Percentiles rank a stretch among this genome's conserved stretches.
Conservation (phyloP, 78 protist genomes). For the Monosiga brevicollis region DNA sequence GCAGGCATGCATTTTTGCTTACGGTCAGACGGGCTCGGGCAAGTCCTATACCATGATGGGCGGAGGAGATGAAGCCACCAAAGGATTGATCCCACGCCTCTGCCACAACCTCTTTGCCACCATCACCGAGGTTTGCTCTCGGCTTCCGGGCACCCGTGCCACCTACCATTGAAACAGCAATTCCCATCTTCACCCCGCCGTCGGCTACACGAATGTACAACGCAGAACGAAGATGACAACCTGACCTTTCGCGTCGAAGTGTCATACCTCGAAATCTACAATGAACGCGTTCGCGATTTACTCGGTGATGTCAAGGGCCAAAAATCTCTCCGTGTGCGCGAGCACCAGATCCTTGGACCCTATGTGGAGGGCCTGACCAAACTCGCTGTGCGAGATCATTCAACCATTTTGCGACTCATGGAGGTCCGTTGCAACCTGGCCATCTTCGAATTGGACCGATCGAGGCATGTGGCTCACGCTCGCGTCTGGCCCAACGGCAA, state of each 20-base stretch:
- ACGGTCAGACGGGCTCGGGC: conserved; percentile 67
- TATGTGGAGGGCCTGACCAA: conserved; percentile 63
- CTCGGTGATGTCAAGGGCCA: conserved; percentile 10
- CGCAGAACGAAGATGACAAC: not conserved
- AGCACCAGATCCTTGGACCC: conserved; percentile 65
- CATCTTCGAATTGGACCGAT: too few species aligned
- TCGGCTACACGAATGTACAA: not conserved
- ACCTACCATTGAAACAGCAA: not conserved
- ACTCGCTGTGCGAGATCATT: not conserved
- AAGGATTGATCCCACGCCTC: conserved; percentile 11
- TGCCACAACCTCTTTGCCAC: conserved; percentile 7
- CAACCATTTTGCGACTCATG: conserved; percentile 5
- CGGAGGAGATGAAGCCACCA: not conserved
- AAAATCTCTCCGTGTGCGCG: conserved; percentile 36
- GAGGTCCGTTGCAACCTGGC: conserved; percentile 26
- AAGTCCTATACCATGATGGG: conserved; percentile 23
- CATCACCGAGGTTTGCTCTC: not conserved
- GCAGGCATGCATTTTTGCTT: conserved; percentile 54
- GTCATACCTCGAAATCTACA: conserved; percentile 61
- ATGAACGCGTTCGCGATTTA: conserved; percentile 59
- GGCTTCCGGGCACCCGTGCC: conserved; percentile 1
- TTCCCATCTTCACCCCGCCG: not conserved
- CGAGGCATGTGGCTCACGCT: too few species aligned
- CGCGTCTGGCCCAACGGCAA: too few species aligned
- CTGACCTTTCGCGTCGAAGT: conserved; percentile 24